Evolutionary conservation across 2,329 filamentous ascomycete species (phyloP).

Genomic region (Penicillium polonicum): DNA sequence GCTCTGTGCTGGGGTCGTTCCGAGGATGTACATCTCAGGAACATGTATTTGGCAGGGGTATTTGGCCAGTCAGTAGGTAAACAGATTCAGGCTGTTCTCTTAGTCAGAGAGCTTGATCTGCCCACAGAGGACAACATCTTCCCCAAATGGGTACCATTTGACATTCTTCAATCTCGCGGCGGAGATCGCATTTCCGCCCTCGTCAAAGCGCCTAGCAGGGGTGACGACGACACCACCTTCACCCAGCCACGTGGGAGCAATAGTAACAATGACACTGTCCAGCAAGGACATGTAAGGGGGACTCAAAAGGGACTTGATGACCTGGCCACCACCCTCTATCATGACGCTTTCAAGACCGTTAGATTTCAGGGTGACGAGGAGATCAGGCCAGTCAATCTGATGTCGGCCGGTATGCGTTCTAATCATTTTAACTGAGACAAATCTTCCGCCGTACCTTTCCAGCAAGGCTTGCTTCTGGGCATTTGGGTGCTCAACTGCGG

Average conservation of each 20-base stretch:
- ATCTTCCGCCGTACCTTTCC: conserved; percentile 33
- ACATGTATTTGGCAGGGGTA: background rate
- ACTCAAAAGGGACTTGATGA: conserved; percentile 76
- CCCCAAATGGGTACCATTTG: conserved; percentile 72
- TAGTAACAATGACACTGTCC: conserved; percentile 77
- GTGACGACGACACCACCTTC: conserved; percentile 75
- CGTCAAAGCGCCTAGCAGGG: conserved; percentile 57
- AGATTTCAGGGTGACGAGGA: conserved; percentile 56
- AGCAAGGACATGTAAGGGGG: conserved; percentile 57
- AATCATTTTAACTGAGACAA: conserved; percentile 27
- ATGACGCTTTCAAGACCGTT: conserved; percentile 73
- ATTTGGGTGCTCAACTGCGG: conserved; percentile 14
- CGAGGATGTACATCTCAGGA: background rate
- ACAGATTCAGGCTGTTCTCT: background rate
- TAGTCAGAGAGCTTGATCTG: conserved; percentile 40
- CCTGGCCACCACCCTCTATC: conserved; percentile 79
- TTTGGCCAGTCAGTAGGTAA: background rate
- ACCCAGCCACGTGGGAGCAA: conserved; percentile 85
- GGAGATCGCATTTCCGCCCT: conserved; percentile 56
- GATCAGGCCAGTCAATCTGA: conserved; percentile 56
- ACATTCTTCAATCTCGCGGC: conserved; percentile 60
- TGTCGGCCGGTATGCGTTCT: conserved; percentile 14
- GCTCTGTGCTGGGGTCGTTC: background rate
- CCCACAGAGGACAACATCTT: conserved; percentile 79
- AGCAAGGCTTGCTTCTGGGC: conserved; percentile 21